Evolutionary conservation across 208 protist species (phyloP).

Genomic region (Crithidia sp.): DNA sequence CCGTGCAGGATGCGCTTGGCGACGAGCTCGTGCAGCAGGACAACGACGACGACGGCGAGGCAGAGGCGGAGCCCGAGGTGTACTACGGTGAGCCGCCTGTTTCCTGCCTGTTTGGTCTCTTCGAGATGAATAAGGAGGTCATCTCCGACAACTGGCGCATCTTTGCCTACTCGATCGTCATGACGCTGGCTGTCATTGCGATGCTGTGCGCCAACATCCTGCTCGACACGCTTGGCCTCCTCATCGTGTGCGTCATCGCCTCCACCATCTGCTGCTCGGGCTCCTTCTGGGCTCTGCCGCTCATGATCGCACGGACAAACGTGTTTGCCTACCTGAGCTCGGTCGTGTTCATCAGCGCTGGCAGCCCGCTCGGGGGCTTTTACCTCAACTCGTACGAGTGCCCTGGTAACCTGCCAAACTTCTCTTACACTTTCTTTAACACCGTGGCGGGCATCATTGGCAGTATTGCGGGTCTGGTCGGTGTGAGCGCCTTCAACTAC

Average conservation of each 20-base stretch:
- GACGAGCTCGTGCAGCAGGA: conserved; percentile 8
- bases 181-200: conserved; percentile 34
- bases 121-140: conserved; percentile 39
- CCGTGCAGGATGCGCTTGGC: conserved; percentile 3
- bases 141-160: conserved; percentile 29
- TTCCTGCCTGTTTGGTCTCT: conserved; percentile 20
- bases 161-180: conserved; percentile 31
- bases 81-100: conserved; percentile 26
- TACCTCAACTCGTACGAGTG: conserved; percentile 41
- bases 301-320: conserved; percentile 40
- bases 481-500: conserved; percentile 52
- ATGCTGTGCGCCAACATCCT: conserved; percentile 39
- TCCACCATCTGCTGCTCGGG: conserved; percentile 18
- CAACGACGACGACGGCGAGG: not conserved
- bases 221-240: conserved; percentile 27
- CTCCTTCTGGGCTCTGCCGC: conserved; percentile 40
- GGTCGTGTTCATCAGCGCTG: conserved; percentile 49
- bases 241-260: conserved; percentile 32
- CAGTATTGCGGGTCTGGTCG: conserved; percentile 45
- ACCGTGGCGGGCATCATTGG: conserved; percentile 49
- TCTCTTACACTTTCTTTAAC: conserved; percentile 57
- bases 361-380: conserved; percentile 51
- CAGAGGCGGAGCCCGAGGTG: not conserved
- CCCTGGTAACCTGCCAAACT: conserved; percentile 48
- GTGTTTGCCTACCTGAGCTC: conserved; percentile 33